Base-by-base conservation (phyloP, 1,139 yeast species). In the Tardiomyces depauwii region DNA sequence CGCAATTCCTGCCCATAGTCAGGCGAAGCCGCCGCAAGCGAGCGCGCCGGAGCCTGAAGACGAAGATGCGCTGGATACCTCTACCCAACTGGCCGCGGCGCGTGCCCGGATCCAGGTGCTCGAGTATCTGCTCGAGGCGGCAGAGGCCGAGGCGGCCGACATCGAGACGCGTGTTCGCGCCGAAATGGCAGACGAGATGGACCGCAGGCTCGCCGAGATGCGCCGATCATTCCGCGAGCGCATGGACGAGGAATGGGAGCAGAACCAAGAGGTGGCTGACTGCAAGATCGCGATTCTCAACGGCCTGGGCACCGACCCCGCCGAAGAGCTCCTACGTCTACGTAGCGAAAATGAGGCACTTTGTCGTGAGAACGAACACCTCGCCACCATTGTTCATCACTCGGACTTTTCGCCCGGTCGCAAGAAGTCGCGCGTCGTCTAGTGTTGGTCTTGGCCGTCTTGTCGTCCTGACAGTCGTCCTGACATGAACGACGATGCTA, bases 131-230 rank as follows among this genome's bases (percentile, higher is more conserved):
- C 49, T 66, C 27, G 62, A 58, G 44, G 47, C 42, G 2, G 62
- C 62, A 25, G 52, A 55, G 10, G 51, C 47, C 12, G 43, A 46
- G 5, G 46, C 56, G 0, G 53, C 57, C 21, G 55, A 55, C 13
- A 46, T 57, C 13, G 72, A 68, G 44, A 50, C 61, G 42, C 54
- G 55, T 13, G 53, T 64, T 1, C 59, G 71, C 42, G 52, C 55
- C 14, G 70, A 65, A 39, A 51, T 68, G 44, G 52, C 58, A 13
- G 57, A 56, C 16, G 60, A 59, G 13, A 65, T 60, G 56, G 72
- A 68, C 43, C 28, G 33, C 2, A 61, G 53, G 41, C 53, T 65
- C 18, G 57, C 59, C 12, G 60, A 62, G 25, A 46, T 67, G 38
- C 59, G 61, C 21, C 46, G 49, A 10, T 44, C 54, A 21, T 62